Evolutionary conservation across 306 rosid genomes (phyloP).

Genomic region (Pachyrhizus erosus): DNA sequence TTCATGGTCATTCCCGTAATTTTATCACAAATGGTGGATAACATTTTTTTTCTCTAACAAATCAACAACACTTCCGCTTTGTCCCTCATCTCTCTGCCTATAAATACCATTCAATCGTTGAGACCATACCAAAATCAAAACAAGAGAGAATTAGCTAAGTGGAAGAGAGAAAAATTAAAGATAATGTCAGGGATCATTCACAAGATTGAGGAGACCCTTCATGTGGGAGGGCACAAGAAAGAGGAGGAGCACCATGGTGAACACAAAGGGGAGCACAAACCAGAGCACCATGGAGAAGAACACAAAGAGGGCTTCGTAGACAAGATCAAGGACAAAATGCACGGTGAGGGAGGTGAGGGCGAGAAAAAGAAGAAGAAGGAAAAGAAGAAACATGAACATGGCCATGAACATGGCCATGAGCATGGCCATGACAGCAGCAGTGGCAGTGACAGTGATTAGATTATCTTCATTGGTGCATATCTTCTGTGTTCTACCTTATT

Average conservation of each 20-base stretch:
- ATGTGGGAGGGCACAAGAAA: constrained; percentile 57
- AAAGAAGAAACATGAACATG: constrained; percentile 44
- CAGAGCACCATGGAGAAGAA: constrained; percentile 24
- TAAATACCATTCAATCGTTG: too few relatives aligned
- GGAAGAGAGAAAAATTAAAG: too few relatives aligned
- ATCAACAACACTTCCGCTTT: too few relatives aligned
- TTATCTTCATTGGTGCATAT: background rate
- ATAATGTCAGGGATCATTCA: constrained; percentile 58
- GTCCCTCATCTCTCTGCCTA: too few relatives aligned
- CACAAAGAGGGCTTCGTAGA: constrained; percentile 56
- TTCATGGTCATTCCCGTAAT: too few relatives aligned
- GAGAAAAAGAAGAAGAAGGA: constrained; percentile 50
- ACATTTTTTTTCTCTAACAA: too few relatives aligned
- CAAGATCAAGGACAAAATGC: constrained; percentile 64
- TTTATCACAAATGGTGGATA: too few relatives aligned
- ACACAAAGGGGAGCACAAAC: constrained; percentile 16
- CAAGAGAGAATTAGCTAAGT: too few relatives aligned
- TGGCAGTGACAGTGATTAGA: constrained; percentile 75
- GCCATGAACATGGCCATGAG: constrained; percentile 36
- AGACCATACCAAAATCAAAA: too few relatives aligned
- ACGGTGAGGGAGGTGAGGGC: constrained; percentile 39
- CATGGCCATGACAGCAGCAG: constrained; percentile 57
- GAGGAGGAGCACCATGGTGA: background rate
- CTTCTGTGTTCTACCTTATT: background rate
- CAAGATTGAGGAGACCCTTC: constrained; percentile 62